Conservation (phyloP, 208 protist species). For the Leishmania gerbilli region DNA sequence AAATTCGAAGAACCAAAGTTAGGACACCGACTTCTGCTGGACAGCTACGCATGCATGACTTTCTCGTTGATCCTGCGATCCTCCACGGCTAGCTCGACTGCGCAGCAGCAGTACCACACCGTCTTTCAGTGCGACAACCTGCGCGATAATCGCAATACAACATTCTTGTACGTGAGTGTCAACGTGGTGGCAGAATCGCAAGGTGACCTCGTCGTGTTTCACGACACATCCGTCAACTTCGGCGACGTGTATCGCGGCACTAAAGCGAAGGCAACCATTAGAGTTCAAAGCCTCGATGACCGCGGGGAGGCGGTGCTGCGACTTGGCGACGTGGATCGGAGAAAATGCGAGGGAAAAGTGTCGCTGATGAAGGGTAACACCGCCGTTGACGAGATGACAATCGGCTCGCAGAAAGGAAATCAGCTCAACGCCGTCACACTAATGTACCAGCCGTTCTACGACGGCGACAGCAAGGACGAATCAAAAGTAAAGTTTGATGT, state of each 20-base stretch:
- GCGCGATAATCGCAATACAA: slow-evolving; percentile 63
- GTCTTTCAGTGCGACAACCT: slow-evolving; percentile 88
- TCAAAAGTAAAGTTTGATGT: slow-evolving; percentile 78
- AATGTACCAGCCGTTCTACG: slow-evolving; percentile 61
- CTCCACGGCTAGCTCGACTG: slow-evolving; percentile 20
- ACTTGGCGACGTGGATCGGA: slow-evolving; percentile 41
- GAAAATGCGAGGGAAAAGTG: slow-evolving; percentile 61
- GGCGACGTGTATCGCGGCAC: slow-evolving; percentile 83
- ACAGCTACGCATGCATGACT: slow-evolving; percentile 72
- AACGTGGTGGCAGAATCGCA: slow-evolving; percentile 67
- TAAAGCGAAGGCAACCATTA: slow-evolving; percentile 40
- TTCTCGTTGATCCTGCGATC: slow-evolving; percentile 79
- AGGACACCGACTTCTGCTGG: slow-evolving; percentile 56
- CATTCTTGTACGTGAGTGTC: slow-evolving; percentile 68
- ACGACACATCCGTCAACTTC: slow-evolving; percentile 67
- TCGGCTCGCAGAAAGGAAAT: slow-evolving; percentile 49
- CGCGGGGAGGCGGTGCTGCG: slow-evolving; percentile 58
- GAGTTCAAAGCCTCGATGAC: slow-evolving; percentile 46
- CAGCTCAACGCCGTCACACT: slow-evolving; percentile 38
- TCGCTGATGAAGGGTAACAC: slow-evolving; percentile 51
- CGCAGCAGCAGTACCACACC: slow-evolving; percentile 49
- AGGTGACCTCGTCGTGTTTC: slow-evolving; percentile 61
- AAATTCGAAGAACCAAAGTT: slow-evolving; percentile 80
- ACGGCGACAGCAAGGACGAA: slow-evolving; percentile 54
- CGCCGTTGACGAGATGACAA: slow-evolving; percentile 58